Base-by-base conservation (phyloP, 1,139 yeast species). In the Ogataea hybrid region DNA sequence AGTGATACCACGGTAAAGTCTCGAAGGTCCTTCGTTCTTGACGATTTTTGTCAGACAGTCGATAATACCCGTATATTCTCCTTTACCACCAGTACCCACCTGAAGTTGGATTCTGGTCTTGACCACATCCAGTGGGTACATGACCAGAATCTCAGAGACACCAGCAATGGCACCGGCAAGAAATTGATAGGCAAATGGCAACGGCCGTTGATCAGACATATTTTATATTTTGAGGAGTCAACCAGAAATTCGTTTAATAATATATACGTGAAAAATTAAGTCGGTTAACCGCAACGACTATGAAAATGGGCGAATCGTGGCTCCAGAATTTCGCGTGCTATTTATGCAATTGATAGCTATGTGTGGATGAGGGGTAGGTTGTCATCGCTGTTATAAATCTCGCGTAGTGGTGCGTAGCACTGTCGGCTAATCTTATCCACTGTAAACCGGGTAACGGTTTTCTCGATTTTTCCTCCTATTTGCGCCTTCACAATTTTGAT, bases 61-160 rank as follows among this genome's bases (percentile, higher is more conserved):
- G 49, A 89, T 58, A 59, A 95, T 87, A 57, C 97, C 96, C 41
- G 70, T 73, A 69, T 90, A 90, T 44, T 77, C 78, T 39, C 78
- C 79, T 44, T 78, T 75, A 32, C 78, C 75, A 45, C 81, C 87
- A 11, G 69, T 62, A 28, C 81, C 80, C 29, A 82, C 85, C 62
- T 82, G 88, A 62, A 94, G 75, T 68, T 92, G 99, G 68, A 92
- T 92, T 68, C 98, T 81, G 32, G 98, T 94, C 75, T 92, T 94
- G 61, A 94, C 97, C 50, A 92, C 97, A 65, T 94, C 98, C 60
- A 92, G 73, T 37, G 99, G 99, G 65, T 92, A 92, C 98, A 92
- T 92, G 53, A 89, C 92, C 61, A 92, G 75, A 65, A 94, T 88
- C 73, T 92, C 99, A 21, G 97, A 88, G 50, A 92, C 89, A 52